Base-by-base conservation (phyloP, 805 yeast genomes). In the Lachancea sp. region DNA sequence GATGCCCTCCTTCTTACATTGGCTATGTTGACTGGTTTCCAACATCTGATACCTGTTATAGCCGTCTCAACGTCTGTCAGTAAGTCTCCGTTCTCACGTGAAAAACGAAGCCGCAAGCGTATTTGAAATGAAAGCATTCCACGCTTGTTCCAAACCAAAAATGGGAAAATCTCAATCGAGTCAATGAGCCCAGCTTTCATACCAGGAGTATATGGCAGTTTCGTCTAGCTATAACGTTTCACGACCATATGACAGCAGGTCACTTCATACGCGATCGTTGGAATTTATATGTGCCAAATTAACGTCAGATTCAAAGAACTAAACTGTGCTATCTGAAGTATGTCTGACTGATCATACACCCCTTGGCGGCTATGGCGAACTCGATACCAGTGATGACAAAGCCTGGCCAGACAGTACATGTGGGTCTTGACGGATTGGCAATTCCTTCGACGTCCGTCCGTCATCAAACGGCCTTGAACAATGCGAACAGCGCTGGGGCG, bases 381-480 rank as follows among this genome's bases (percentile, higher is more conserved):
- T 26, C 31, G 18, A 36, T 25, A 15, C 39, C 39, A 29, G 39
- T 36, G 31, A 36, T 25, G 39, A n/a, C 31, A 17, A 25, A 36
- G 22, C 18, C 39, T 26, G 22, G 11, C 22, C 27, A 36, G 13
- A 8, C 39, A 31, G 19, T 36, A 8, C 19, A 36, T n/a, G 17
- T 36, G n/a, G 22, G 39, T 16, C 15, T 36, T 19, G 31, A 29
- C 10, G 19, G 39, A 8, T 17, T 36, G 19, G 31, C 31, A 6
- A 11, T 36, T 5, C 39, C 36, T 17, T 8, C 42, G 12, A 15
- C 29, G 27, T 15, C 27, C 22, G n/a, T 20, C 30, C 33, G 18
- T 18, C n/a, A 18, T 25, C 13, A 31, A 12, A n/a, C 39, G 15
- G 17, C 31, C 25, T 15, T 25, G 19, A 26, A 36, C 31, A 26